Evolutionary conservation across 495 filamentous ascomycete species (phyloP).

Genomic region (Xylaria cubensis): DNA sequence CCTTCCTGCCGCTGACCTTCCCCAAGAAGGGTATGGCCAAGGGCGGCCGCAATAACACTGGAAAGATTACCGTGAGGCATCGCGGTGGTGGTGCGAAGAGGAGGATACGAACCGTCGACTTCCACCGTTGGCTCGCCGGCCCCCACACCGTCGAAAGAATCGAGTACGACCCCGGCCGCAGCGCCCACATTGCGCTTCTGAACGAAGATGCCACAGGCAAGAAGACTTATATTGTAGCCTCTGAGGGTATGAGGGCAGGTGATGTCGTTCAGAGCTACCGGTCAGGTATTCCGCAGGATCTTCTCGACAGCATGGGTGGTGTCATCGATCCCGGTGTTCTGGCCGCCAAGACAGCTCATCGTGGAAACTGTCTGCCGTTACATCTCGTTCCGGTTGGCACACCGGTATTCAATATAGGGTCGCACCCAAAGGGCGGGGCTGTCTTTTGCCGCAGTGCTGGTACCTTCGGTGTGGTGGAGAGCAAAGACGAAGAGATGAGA

Average conservation of each 20-base stretch:
- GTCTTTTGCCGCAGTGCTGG: slow-evolving; percentile 95
- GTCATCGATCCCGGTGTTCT: slow-evolving; percentile 90
- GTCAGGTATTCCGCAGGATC: slow-evolving; percentile 80
- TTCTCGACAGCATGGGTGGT: slow-evolving; percentile 90
- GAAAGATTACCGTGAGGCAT: slow-evolving; percentile 85
- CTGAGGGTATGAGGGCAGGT: slow-evolving; percentile 90
- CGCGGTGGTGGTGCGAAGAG: slow-evolving; percentile 89
- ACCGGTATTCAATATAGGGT: slow-evolving; percentile 87
- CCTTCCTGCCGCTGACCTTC: slow-evolving; percentile 81
- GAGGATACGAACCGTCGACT: slow-evolving; percentile 90
- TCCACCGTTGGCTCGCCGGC: slow-evolving; percentile 74
- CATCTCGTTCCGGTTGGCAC: slow-evolving; percentile 94
- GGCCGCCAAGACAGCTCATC: slow-evolving; percentile 89
- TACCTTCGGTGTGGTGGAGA: slow-evolving; percentile 84
- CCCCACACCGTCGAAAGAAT: slow-evolving; percentile 89
- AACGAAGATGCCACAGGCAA: slow-evolving; percentile 68
- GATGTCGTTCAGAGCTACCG: slow-evolving; percentile 92
- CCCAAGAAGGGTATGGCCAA: slow-evolving; percentile 89
- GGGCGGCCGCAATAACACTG: slow-evolving; percentile 89
- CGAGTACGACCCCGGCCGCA: slow-evolving; percentile 93
- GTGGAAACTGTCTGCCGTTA: slow-evolving; percentile 93
- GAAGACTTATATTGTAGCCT: slow-evolving; percentile 89
- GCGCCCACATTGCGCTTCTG: slow-evolving; percentile 89
- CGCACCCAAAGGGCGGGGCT: slow-evolving; percentile 70
- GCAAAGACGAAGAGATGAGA: slow-evolving; percentile 77